A percentile compares a stretch with the other conserved stretches of the same genome.
Evolutionary conservation across 2,329 filamentous ascomycete species (phyloP).

Genomic region (Phyllosticta ampelicida): DNA sequence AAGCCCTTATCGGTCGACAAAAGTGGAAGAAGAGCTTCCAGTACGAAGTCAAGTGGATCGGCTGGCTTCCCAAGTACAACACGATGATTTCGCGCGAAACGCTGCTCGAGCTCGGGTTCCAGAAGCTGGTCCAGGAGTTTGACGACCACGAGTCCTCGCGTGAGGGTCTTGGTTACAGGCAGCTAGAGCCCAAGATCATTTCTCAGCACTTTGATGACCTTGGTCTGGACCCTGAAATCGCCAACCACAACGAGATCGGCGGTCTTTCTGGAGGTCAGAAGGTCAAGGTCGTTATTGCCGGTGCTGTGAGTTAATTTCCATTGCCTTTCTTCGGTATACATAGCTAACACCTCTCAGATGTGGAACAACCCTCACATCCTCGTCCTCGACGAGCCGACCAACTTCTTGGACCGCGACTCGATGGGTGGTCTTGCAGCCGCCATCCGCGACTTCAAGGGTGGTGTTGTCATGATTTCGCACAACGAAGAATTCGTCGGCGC

Average conservation of each 20-base stretch:
- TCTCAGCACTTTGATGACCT: constrained; percentile 97
- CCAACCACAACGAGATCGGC: constrained; percentile 97
- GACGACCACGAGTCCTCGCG: constrained; percentile 98
- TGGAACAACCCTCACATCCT: constrained; percentile 98
- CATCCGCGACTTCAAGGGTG: constrained; percentile 95
- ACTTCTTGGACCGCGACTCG: constrained; percentile 97
- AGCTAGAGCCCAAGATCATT: constrained; percentile 86
- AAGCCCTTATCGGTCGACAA: constrained; percentile 86
- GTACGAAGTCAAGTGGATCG: constrained; percentile 94
- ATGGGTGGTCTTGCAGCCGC: constrained; percentile 94
- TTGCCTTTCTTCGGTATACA: constrained; percentile 54
- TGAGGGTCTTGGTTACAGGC: constrained; percentile 91
- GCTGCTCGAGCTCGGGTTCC: constrained; percentile 71
- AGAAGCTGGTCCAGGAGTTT: constrained; percentile 93
- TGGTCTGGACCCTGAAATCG: constrained; percentile 92
- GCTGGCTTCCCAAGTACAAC: constrained; percentile 86
- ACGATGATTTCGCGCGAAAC: constrained; percentile 88
- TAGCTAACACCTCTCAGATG: constrained; percentile 33
- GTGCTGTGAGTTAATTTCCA: constrained; percentile 36
- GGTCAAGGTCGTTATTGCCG: constrained; percentile 95
- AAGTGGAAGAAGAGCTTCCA: constrained; percentile 99
- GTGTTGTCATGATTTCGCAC: constrained; percentile 98
- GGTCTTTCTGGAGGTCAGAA: constrained; percentile 95
- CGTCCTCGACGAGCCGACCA: constrained; percentile 96
- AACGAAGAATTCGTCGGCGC: constrained; percentile 98